phyloP scores from a whole-genome alignment of 2,329 filamentous ascomycete species.

The Paecilomyces dactylethromorphus region DNA sequence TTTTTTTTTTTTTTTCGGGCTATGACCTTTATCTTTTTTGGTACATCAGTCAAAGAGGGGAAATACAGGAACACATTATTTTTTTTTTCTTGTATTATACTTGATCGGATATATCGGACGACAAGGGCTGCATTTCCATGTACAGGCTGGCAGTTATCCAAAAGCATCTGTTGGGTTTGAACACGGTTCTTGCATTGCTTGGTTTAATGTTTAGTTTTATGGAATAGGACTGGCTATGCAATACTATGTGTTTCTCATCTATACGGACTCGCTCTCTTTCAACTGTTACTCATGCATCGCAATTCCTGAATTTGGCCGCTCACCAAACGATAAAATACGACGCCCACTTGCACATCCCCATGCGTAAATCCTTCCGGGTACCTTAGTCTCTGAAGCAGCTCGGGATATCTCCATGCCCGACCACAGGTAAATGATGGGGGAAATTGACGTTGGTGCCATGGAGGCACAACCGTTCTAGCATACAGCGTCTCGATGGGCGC shows the following conservation, averaged over 20 bases:
- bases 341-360: background rate
- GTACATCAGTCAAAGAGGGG: background rate
- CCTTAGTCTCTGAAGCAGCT: background rate
- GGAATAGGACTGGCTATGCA: background rate
- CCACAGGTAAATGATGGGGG: background rate
- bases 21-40: background rate
- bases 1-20: background rate
- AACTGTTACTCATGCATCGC: background rate
- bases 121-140: background rate
- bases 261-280: background rate
- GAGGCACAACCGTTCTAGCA: background rate
- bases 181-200: background rate
- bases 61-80: background rate
- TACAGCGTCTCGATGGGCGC: background rate
- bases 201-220: background rate
- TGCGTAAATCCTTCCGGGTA: background rate
- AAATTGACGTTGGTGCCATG: background rate
- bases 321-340: background rate
- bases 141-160: background rate
- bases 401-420: background rate
- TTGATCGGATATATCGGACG: background rate
- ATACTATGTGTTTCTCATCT: background rate
- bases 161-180: background rate
- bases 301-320: background rate
- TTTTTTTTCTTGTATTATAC: background rate